Conservation (phyloP, 768 basidiomycete genomes). For the Fistulinella prunicolor region DNA sequence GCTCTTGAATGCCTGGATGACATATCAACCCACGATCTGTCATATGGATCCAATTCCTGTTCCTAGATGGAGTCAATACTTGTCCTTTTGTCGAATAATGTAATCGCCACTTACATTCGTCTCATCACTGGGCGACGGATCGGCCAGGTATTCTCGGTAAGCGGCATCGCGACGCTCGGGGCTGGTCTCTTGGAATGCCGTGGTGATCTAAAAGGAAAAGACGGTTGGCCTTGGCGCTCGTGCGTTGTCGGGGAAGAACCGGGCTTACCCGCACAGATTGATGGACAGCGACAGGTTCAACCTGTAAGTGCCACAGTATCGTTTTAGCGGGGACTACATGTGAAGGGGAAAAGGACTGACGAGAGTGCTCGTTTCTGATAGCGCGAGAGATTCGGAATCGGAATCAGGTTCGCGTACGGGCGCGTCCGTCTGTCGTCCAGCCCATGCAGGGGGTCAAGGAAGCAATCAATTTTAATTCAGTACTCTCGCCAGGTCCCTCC, state of each 20-base stretch:
- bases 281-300: background rate
- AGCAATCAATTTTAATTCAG: too few relatives aligned
- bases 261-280: background rate
- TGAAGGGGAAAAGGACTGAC: constrained; percentile 2
- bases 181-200: constrained; percentile 4
- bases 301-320: constrained; percentile 1
- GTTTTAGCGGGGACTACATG: too few relatives aligned
- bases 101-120: background rate
- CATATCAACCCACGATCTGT: constrained; percentile 37
- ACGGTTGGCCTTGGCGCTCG: background rate
- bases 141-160: constrained; percentile 9
- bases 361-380: constrained; percentile 16
- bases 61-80: background rate
- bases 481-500: too few relatives aligned
- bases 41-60: constrained; percentile 36
- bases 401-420: background rate
- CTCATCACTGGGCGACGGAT: background rate
- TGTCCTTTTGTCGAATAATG: background rate
- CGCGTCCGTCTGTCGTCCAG: background rate
- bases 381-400: background rate
- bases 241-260: background rate
- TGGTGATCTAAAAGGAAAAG: constrained; percentile 12
- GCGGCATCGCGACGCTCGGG: constrained; percentile 7
- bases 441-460: too few relatives aligned
- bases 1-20: background rate